These are phyloP conservation scores for Bombardia bombarda DNA, from an alignment of 495 filamentous ascomycete genomes.

Conservation along the genomic window DNA sequence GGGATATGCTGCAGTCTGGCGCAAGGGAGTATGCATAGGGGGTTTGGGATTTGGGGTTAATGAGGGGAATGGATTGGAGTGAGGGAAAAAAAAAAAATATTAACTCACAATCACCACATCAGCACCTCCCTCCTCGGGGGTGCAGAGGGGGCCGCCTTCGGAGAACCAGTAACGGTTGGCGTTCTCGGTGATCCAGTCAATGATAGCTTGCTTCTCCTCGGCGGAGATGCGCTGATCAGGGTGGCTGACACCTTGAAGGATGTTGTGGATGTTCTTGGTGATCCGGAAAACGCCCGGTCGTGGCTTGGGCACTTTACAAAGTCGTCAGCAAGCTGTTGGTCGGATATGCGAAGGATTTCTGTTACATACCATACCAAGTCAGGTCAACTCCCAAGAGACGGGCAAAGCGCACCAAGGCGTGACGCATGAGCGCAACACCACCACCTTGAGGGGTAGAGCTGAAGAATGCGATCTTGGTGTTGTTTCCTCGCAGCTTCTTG, in stretches of 20 bases:
- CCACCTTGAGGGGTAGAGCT: slow-evolving; percentile 81
- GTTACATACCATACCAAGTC: slow-evolving; percentile 62
- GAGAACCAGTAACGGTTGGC: slow-evolving; percentile 70
- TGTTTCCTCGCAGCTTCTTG: slow-evolving; percentile 53
- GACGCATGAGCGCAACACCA: slow-evolving; percentile 83
- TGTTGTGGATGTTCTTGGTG: slow-evolving; percentile 90
- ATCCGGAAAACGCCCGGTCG: slow-evolving; percentile 77
- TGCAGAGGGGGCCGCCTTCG: slow-evolving; percentile 57
- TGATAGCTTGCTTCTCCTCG: slow-evolving; percentile 52
- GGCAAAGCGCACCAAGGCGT: slow-evolving; percentile 72
- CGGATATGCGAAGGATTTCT: not conserved
- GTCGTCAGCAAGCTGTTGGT: slow-evolving; percentile 31
- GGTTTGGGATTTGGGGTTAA: slow-evolving; percentile 2
- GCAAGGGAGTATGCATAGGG: not conserved
- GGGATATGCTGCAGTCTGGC: slow-evolving; percentile 2
- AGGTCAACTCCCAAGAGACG: slow-evolving; percentile 58
- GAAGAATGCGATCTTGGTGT: slow-evolving; percentile 76
- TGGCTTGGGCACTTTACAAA: slow-evolving; percentile 63
- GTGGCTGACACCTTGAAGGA: slow-evolving; percentile 72
- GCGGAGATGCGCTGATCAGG: slow-evolving; percentile 52
- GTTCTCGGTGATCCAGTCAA: slow-evolving; percentile 72
- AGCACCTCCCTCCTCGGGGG: slow-evolving; percentile 63
- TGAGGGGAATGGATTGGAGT: slow-evolving; percentile 5
- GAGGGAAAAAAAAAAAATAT: not conserved
- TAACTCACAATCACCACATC: slow-evolving; percentile 62